Evolutionary conservation across 176 grass and related monocot genomes (phyloP).

Genomic region (Oryza glaberrima): DNA sequence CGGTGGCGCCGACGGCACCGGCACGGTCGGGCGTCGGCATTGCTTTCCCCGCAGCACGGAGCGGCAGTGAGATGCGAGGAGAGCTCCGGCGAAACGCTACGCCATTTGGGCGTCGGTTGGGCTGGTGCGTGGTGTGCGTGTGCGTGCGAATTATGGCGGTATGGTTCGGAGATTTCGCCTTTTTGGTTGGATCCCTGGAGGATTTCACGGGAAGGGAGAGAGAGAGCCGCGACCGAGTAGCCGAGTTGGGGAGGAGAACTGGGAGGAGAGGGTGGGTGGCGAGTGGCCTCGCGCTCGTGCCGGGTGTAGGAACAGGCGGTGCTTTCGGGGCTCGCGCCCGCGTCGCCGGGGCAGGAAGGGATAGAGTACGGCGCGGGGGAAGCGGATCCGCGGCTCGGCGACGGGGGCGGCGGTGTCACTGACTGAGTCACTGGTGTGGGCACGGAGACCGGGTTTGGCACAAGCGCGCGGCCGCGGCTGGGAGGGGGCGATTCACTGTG

Average conservation of each 20-base stretch:
- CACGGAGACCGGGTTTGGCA: background rate
- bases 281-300: constrained; percentile 42
- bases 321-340: constrained; percentile 54
- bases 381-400: constrained; percentile 9
- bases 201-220: constrained; percentile 51
- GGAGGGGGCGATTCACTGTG: constrained; percentile 1
- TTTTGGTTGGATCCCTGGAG: constrained; percentile 47
- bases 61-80: background rate
- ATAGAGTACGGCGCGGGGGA: background rate
- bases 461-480: background rate
- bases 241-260: background rate
- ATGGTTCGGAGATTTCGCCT: constrained; percentile 51
- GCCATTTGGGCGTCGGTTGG: constrained; percentile 38
- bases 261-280: constrained; percentile 17
- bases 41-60: background rate
- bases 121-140: background rate
- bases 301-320: constrained; percentile 35
- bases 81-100: background rate
- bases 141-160: constrained; percentile 43
- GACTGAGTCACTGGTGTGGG: background rate
- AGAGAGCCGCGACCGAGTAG: background rate
- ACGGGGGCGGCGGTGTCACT: no score
- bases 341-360: constrained; percentile 16
- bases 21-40: constrained; percentile 52
- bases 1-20: background rate